phyloP scores from a whole-genome alignment of 108 stramenopile species.

The Pseudonitzschia pungens region DNA sequence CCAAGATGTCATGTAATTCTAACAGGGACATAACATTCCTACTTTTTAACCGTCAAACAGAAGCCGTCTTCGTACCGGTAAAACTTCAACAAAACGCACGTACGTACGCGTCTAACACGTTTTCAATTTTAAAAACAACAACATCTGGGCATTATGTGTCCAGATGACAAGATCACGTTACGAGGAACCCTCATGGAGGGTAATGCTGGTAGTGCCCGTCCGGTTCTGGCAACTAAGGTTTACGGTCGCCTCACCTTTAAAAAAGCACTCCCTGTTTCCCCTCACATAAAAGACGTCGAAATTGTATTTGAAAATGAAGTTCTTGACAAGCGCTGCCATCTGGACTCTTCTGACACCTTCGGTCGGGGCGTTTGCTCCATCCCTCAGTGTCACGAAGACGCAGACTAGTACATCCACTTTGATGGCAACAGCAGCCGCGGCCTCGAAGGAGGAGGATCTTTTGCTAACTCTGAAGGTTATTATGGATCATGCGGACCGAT shows the following conservation, averaged over 20 bases:
- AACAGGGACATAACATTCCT: too few relatives aligned
- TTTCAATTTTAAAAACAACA: neutral
- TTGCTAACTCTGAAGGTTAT: constrained; percentile 50
- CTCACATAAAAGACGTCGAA: too few relatives aligned
- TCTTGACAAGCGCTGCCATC: constrained; percentile 6
- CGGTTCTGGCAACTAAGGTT: too few relatives aligned
- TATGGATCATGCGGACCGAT: constrained; percentile 44
- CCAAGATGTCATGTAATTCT: too few relatives aligned
- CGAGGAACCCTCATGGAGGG: too few relatives aligned
- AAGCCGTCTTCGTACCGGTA: neutral
- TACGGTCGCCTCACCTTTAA: too few relatives aligned
- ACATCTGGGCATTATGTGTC: neutral
- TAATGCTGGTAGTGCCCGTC: too few relatives aligned
- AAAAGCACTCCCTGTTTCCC: too few relatives aligned
- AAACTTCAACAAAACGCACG: neutral
- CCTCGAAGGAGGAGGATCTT: constrained; percentile 50
- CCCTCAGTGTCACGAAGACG: neutral
- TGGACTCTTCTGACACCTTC: neutral
- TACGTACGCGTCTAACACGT: constrained; percentile 3
- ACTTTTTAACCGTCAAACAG: too few relatives aligned
- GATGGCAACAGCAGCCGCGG: constrained; percentile 20
- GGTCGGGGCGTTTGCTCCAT: constrained; percentile 13
- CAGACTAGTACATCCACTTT: too few relatives aligned
- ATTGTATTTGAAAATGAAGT: constrained; percentile 17
- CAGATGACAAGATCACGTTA: too few relatives aligned